Conservation (phyloP, 2,329 filamentous ascomycete species). For the Fusarium decemcellulare region DNA sequence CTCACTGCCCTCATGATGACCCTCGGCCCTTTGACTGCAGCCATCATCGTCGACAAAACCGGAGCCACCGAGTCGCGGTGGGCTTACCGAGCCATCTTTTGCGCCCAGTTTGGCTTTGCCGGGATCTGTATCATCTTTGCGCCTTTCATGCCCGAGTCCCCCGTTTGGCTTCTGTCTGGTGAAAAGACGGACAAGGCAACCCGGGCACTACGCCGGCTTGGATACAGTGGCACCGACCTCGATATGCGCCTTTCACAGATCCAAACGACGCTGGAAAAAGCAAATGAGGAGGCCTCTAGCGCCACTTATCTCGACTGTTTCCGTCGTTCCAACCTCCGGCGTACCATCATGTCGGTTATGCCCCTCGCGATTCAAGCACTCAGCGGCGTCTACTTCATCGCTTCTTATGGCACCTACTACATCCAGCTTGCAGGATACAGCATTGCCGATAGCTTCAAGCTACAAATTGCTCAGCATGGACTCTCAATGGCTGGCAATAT, state of each 20-base stretch:
- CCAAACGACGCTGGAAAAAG: constrained; percentile 51
- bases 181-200: constrained; percentile 53
- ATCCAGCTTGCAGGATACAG: constrained; percentile 58
- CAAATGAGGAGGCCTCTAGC: constrained; percentile 53
- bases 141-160: constrained; percentile 40
- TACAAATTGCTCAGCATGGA: constrained; percentile 57
- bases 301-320: constrained; percentile 58
- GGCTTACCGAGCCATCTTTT: constrained; percentile 53
- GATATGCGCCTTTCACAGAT: constrained; percentile 48
- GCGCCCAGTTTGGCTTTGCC: constrained; percentile 51
- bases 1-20: constrained; percentile 49
- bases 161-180: constrained; percentile 56
- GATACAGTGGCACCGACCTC: constrained; percentile 46
- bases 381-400: constrained; percentile 53
- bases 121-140: constrained; percentile 40
- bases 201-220: constrained; percentile 51
- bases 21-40: constrained; percentile 49
- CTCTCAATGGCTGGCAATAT: constrained; percentile 57
- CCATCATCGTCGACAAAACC: constrained; percentile 51
- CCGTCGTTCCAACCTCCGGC: constrained; percentile 54
- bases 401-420: constrained; percentile 59
- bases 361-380: constrained; percentile 54
- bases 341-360: constrained; percentile 56
- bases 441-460: constrained; percentile 52
- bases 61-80: constrained; percentile 47